Percentiles rank a stretch among this genome's conserved stretches.
Evolutionary conservation across 169 alveolate species (phyloP).

Genomic region (Eimeria necatrix): DNA sequence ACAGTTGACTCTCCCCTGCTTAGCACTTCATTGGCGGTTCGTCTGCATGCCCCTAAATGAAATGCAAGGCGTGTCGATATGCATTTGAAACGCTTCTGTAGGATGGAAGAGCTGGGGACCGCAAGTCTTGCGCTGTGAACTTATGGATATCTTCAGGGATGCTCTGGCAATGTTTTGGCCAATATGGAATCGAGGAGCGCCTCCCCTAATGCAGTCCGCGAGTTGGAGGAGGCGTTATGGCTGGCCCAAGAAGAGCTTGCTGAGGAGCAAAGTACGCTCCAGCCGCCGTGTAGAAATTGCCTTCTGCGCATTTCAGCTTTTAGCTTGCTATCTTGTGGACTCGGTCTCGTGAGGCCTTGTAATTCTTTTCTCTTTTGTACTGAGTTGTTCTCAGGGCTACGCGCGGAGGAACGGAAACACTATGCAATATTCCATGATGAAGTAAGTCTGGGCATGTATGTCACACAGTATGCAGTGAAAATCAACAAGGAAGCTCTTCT

Average conservation of each 20-base stretch:
- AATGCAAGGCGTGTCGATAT: neutral
- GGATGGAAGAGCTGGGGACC: neutral
- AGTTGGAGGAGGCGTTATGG: conserved; percentile 70
- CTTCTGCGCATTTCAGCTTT: neutral
- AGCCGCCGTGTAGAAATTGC: neutral
- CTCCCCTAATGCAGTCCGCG: conserved; percentile 19
- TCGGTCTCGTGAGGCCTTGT: neutral
- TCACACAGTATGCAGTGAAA: neutral
- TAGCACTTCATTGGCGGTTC: neutral
- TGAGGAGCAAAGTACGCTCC: conserved; percentile 55
- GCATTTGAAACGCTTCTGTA: neutral
- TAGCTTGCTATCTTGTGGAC: neutral
- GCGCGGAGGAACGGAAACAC: conserved; percentile 56
- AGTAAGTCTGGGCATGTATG: neutral
- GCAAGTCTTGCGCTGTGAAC: neutral
- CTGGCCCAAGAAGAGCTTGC: conserved; percentile 69
- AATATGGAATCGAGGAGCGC: neutral
- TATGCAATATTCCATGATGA: conserved; percentile 60
- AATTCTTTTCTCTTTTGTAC: neutral
- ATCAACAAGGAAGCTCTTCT: no score
- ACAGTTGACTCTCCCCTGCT: neutral
- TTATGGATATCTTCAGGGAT: conserved; percentile 25
- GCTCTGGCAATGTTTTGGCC: neutral
- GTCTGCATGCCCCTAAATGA: neutral
- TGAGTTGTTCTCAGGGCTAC: conserved; percentile 39